Evolutionary conservation across 805 yeast species (phyloP).

Genomic region (Sugiyamaella chiloensis): DNA sequence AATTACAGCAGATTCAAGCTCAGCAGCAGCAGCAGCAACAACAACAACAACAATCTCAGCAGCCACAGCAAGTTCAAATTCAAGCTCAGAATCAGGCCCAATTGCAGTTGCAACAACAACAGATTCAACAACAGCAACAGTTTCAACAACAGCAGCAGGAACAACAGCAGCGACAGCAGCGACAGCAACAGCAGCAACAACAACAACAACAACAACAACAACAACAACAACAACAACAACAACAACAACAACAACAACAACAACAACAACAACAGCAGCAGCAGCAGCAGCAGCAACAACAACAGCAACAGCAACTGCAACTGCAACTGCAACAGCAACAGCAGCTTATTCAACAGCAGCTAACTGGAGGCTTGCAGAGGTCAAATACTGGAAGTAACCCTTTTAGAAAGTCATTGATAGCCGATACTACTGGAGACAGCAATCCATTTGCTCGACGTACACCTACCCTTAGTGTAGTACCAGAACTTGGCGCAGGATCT

Average conservation of each 20-base stretch:
- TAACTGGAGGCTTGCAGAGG: conserved; percentile 22
- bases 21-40: conserved; percentile 9
- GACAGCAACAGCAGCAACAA: conserved; percentile 26
- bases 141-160: conserved; percentile 14
- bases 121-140: conserved; percentile 3
- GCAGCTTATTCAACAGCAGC: conserved; percentile 24
- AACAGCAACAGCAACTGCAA: too few species aligned
- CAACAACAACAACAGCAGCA: conserved; percentile 20
- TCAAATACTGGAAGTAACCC: conserved; percentile 25
- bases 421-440: conserved; percentile 4
- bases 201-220: conserved; percentile 22
- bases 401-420: conserved; percentile 19
- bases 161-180: conserved; percentile 20
- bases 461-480: conserved; percentile 17
- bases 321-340: conserved; percentile 19
- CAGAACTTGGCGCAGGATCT: conserved; percentile 2
- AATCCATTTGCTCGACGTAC: conserved; percentile 23
- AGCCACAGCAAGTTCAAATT: conserved; percentile 3
- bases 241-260: conserved; percentile 21
- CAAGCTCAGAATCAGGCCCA: conserved; percentile 11
- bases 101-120: not conserved
- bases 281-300: conserved; percentile 22
- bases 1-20: conserved; percentile 3
- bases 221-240: conserved; percentile 20
- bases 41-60: conserved; percentile 6